Percentiles rank a stretch among this genome's conserved stretches.
phyloP scores from a whole-genome alignment of 768 basidiomycete species.

The Rhodocollybia butyracea region DNA sequence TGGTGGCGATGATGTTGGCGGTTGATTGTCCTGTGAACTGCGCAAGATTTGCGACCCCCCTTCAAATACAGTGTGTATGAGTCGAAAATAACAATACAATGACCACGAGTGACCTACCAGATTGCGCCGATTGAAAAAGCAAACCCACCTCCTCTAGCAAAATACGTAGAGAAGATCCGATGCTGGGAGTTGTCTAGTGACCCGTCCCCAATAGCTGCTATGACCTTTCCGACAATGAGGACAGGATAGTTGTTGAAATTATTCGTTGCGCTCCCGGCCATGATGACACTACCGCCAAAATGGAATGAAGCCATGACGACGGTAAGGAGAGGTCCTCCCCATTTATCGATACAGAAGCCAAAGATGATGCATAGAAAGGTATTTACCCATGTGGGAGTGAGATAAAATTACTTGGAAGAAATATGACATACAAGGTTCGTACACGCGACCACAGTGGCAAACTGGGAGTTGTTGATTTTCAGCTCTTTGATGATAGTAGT shows the following conservation, averaged over 20 bases:
- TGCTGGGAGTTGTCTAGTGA: conserved; percentile 42
- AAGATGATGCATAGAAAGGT: conserved; percentile 37
- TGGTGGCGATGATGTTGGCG: conserved; percentile 35
- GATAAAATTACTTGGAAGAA: background rate
- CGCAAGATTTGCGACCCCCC: conserved; percentile 37
- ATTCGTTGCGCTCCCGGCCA: conserved; percentile 37
- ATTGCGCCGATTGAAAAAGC: conserved; percentile 35
- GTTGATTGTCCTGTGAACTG: conserved; percentile 40
- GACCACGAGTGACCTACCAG: conserved; percentile 21
- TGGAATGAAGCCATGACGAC: conserved; percentile 35
- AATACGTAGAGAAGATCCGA: conserved; percentile 41
- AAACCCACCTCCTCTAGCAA: conserved; percentile 38
- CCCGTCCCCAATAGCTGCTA: conserved; percentile 25
- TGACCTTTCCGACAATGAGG: conserved; percentile 35
- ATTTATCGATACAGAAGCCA: conserved; percentile 39
- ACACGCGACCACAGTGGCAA: conserved; percentile 37
- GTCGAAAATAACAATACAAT: background rate
- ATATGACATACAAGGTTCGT: conserved; percentile 29
- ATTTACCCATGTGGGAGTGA: conserved; percentile 27
- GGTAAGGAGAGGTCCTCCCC: conserved; percentile 34
- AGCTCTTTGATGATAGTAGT: conserved; percentile 40
- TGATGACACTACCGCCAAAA: conserved; percentile 30
- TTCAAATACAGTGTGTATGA: conserved; percentile 10
- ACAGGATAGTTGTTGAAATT: conserved; percentile 35
- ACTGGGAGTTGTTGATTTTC: conserved; percentile 41